Evolutionary conservation across 192 early-diverging fungal species (phyloP), one percentile per base, ranked within the genome.

Genomic region (Coemansia sp.): DNA sequence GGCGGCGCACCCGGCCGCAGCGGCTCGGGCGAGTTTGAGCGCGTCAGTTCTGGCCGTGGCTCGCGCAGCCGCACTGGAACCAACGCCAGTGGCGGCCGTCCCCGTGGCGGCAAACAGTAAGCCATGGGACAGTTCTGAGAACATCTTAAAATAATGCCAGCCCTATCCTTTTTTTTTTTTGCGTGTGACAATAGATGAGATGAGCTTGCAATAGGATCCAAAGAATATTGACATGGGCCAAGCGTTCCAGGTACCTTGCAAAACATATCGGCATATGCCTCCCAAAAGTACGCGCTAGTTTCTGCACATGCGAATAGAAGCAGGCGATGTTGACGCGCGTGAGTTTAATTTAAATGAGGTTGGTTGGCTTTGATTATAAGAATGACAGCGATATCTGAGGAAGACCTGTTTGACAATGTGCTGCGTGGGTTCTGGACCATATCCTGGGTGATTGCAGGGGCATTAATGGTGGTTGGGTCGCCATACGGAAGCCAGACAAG

Each of bases 1-100:
- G 47, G 31, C 38, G 27, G 55, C 7, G 26, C 65, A 0, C 62
- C 54, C 2, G 44, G 63, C 2, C 70, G 76, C 50, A 67, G 53
- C 38, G 70, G 67, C 5, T 78, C 76, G 28, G 68, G 71, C 18
- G 76, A 79, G 22, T 79, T 79, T 62, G 71, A 79, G 68, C 71
- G 68, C n/a, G 76, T 79, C 21, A 56, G 68, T 25, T 73, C 75
- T 7, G 31, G 62, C 19, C 76, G 76, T 56, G 76, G 76, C 22
- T 67, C 76, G 28, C 76, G 76, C 57, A 69, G 71, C 61, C 76
- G 76, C 51, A 55, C 70, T 26, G 56, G 56, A 26, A 69, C 66
- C 50, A 56, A 48, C 34, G 56, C 60, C 12, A 49, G 54, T 41
- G 51, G 57, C 61, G 44, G 49, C 49, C 38, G 26, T 23, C 19